Evolutionary conservation across 495 filamentous ascomycete species (phyloP).

Genomic region (Penicillium cinerascens): DNA sequence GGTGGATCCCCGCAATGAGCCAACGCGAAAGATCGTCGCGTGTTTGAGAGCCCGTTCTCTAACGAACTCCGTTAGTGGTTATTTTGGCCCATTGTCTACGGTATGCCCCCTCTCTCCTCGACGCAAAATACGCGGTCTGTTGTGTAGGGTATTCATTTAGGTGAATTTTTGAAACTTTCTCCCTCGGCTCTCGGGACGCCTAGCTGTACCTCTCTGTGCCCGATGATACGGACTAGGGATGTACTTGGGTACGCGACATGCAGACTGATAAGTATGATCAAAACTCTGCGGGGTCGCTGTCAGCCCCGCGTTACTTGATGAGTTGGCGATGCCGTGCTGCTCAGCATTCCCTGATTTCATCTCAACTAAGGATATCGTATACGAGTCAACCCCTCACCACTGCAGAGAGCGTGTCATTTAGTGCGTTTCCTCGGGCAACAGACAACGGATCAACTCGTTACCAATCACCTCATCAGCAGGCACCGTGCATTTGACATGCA

Average conservation of each 20-base stretch:
- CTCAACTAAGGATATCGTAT: neutral
- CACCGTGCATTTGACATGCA: neutral
- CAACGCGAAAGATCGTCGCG: conserved; percentile 15
- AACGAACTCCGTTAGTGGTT: conserved; percentile 11
- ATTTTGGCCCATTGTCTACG: neutral
- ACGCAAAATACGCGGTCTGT: conserved; percentile 8
- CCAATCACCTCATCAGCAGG: neutral
- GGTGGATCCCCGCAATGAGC: conserved; percentile 15
- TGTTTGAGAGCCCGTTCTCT: conserved; percentile 14
- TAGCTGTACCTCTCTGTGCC: neutral
- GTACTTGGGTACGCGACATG: neutral
- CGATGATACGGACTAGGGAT: neutral
- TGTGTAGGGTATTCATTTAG: neutral
- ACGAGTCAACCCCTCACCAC: neutral
- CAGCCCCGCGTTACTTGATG: conserved; percentile 31
- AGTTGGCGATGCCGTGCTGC: conserved; percentile 24
- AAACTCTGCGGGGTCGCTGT: conserved; percentile 15
- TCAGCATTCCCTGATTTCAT: conserved; percentile 22
- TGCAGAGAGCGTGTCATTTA: neutral
- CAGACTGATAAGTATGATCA: neutral
- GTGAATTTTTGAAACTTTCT: neutral
- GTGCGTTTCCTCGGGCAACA: neutral
- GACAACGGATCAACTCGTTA: neutral
- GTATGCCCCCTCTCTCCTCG: neutral
- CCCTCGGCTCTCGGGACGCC: no score